Percentiles rank a stretch among this genome's conserved stretches.
These are phyloP conservation scores for Hansenula sp. DNA, from an alignment of 1,139 yeast species.

Conservation along the genomic window DNA sequence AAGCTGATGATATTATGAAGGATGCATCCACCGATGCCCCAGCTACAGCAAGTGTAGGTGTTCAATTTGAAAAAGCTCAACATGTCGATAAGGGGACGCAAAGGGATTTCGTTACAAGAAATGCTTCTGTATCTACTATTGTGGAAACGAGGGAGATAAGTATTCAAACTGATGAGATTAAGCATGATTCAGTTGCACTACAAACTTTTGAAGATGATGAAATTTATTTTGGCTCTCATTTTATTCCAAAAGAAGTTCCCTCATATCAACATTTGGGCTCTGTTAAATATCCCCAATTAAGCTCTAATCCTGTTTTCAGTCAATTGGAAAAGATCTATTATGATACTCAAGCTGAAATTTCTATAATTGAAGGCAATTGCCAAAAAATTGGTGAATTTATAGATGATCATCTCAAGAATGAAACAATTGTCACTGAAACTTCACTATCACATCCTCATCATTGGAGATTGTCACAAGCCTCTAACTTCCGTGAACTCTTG, in stretches of 20 bases:
- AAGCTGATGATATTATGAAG: not conserved
- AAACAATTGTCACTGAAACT: slow-evolving; percentile 23
- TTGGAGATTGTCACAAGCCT: slow-evolving; percentile 40
- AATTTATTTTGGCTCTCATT: slow-evolving; percentile 25
- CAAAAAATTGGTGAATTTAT: slow-evolving; percentile 28
- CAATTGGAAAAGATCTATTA: slow-evolving; percentile 36
- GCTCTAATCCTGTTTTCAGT: slow-evolving; percentile 22
- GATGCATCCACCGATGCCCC: not conserved
- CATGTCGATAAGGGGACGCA: slow-evolving; percentile 4
- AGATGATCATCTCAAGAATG: slow-evolving; percentile 29
- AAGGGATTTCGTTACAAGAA: slow-evolving; percentile 3
- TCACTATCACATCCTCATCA: slow-evolving; percentile 27
- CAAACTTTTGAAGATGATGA: slow-evolving; percentile 38
- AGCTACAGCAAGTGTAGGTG: not conserved
- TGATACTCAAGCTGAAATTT: slow-evolving; percentile 36
- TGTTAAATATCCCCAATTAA: slow-evolving; percentile 28
- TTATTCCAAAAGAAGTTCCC: slow-evolving; percentile 25
- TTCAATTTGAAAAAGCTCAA: not conserved
- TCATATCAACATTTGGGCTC: slow-evolving; percentile 23
- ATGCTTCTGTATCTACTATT: slow-evolving; percentile 11
- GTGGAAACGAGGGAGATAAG: not conserved
- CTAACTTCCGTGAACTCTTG: slow-evolving; percentile 22
- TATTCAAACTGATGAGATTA: slow-evolving; percentile 25
- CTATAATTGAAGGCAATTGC: slow-evolving; percentile 32
- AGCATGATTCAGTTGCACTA: slow-evolving; percentile 15